These are phyloP conservation scores for Crithidia thermophila DNA, from an alignment of 208 protist genomes.

Conservation along the genomic window DNA sequence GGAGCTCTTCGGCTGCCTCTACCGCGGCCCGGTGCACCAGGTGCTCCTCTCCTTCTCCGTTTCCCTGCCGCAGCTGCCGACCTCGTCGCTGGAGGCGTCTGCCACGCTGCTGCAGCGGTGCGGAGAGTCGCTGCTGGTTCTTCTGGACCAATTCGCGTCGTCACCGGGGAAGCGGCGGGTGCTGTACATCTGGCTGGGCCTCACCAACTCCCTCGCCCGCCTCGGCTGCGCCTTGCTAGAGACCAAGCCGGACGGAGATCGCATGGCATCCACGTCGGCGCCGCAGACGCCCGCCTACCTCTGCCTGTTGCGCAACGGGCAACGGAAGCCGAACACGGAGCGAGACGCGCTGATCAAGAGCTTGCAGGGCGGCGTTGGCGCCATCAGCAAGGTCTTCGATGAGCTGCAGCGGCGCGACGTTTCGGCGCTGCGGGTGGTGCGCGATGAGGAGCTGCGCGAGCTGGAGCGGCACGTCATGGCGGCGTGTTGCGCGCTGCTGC, in stretches of 20 bases:
- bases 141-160: constrained; percentile 39
- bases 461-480: constrained; percentile 86
- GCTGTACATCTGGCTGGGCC: constrained; percentile 60
- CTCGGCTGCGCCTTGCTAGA: constrained; percentile 76
- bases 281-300: constrained; percentile 36
- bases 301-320: constrained; percentile 60
- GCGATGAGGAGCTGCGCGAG: constrained; percentile 68
- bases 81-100: constrained; percentile 49
- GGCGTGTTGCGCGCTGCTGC: constrained; percentile 75
- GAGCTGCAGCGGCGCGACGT: constrained; percentile 73
- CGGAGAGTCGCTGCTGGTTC: constrained; percentile 65
- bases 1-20: constrained; percentile 53
- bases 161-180: constrained; percentile 38
- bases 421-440: constrained; percentile 67
- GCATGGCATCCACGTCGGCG: neutral
- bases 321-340: constrained; percentile 64
- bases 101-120: constrained; percentile 55
- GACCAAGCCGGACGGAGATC: constrained; percentile 6
- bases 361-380: constrained; percentile 80
- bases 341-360: constrained; percentile 84
- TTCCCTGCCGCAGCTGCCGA: constrained; percentile 76
- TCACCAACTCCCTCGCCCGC: constrained; percentile 75
- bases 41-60: constrained; percentile 83
- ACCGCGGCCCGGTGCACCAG: constrained; percentile 64
- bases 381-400: constrained; percentile 65